phyloP scores from a whole-genome alignment of 2,329 filamentous ascomycete species.

The Zymoseptoria tritici region DNA sequence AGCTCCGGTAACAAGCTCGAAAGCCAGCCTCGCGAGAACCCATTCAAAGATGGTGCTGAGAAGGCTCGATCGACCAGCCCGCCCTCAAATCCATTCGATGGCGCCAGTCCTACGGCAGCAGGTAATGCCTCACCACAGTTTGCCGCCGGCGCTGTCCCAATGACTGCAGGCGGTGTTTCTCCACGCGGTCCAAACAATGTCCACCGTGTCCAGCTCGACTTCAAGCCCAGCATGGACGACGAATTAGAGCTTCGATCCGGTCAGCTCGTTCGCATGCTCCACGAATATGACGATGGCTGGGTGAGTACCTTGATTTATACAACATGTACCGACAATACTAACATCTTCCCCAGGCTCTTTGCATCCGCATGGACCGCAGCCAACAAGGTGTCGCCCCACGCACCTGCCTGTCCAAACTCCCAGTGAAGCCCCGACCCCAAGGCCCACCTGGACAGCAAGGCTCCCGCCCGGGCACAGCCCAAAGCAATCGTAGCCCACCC shows the following conservation, averaged over 20 bases:
- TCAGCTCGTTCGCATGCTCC: conserved; percentile 77
- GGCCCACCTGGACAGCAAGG: conserved; percentile 42
- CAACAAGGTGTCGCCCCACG: conserved; percentile 88
- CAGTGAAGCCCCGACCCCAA: conserved; percentile 72
- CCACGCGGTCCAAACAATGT: conserved; percentile 54
- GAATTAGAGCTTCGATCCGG: conserved; percentile 77
- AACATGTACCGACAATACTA: conserved; percentile 9
- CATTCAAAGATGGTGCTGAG: conserved; percentile 31
- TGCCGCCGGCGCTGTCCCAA: conserved; percentile 32
- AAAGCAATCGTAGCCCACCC: conserved; percentile 30
- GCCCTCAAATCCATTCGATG: conserved; percentile 15
- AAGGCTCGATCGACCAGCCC: conserved; percentile 11
- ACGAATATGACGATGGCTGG: conserved; percentile 98
- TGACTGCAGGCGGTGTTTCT: conserved; percentile 36
- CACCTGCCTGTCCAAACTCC: conserved; percentile 85
- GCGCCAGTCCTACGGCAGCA: conserved; percentile 17
- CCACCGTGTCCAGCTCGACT: conserved; percentile 89
- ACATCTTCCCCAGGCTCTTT: conserved; percentile 60
- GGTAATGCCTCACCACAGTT: conserved; percentile 14
- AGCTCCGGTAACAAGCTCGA: conserved; percentile 30
- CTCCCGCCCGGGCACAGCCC: conserved; percentile 17
- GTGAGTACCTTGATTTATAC: conserved; percentile 47
- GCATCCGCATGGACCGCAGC: conserved; percentile 80
- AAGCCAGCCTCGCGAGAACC: conserved; percentile 23
- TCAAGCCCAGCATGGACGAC: conserved; percentile 85